Evolutionary conservation across 2,329 filamentous ascomycete species (phyloP), one percentile per base, ranked within the genome.

Genomic region (Apiospora aurea): DNA sequence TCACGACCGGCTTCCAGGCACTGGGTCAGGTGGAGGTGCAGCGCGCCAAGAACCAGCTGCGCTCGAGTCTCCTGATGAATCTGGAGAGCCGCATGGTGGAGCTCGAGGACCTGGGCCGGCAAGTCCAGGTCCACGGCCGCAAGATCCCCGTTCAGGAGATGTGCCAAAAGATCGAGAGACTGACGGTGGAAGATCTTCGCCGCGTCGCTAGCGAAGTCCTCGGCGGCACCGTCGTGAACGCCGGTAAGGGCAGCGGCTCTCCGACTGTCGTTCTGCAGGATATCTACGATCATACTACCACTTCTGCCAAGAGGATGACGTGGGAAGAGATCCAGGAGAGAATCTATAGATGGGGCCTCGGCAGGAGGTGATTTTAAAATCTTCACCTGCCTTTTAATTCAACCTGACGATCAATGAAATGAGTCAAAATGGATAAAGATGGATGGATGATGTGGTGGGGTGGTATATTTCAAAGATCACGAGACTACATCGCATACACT

Each of bases 31-130:
- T 86, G 47, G 96, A 99, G 83, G 96, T 99, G 72, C 90, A 91
- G 79, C 92, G 96, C 69, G 96, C 96, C 24, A 99, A 99, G 89
- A 99, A 99, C 82, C 96, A 99, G 85, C 90, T 99, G 21, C 91
- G 95, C 57, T 95, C 92, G 18, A 93, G 91, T 72, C 87, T 99
- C 53, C 88, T 99, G 69, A 99, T 99, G 96, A 99, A 99, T 83
- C 90, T 99, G 41, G 96, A 99, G 85, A 95, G 91, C 76, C 89
- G 96, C 73, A 98, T 99, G 95, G 95, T 99, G 13, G 96, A 98
- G 85, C 89, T 99, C 8, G 96, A 99, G 83, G 96, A 99, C 81
- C 88, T 99, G 0, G 96, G 96, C 29, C 87, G 96, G 74, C 96
- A 98, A 81, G 94, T 99, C 14, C 96, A 98, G 85, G 94, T 98